A percentile compares a stretch with the other conserved stretches of the same genome.
These are phyloP conservation scores for Phytophthora syringae DNA, from an alignment of 352 stramenopile genomes.

Conservation along the genomic window DNA sequence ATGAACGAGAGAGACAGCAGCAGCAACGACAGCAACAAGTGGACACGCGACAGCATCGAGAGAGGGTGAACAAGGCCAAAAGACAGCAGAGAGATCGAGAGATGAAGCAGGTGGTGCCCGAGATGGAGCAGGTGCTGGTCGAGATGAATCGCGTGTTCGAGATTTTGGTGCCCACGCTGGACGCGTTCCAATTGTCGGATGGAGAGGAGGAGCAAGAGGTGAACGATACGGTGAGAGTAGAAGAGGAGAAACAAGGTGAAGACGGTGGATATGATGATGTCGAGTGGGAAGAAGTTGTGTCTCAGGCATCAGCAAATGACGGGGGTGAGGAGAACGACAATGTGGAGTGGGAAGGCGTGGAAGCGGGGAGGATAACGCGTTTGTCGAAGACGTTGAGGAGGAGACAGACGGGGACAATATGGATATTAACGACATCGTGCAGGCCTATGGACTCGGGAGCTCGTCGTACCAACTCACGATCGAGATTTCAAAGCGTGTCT, in stretches of 20 bases:
- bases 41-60: constrained; percentile 16
- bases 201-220: constrained; percentile 2
- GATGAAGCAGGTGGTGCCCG: constrained; percentile 54
- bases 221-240: neutral
- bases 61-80: constrained; percentile 35
- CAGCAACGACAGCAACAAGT: constrained; percentile 25
- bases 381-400: constrained; percentile 1
- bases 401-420: constrained; percentile 36
- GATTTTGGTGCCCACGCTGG: constrained; percentile 76
- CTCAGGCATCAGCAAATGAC: constrained; percentile 7
- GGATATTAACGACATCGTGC: constrained; percentile 84
- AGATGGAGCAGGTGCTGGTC: constrained; percentile 70
- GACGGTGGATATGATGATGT: constrained; percentile 10
- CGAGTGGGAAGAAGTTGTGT: constrained; percentile 36
- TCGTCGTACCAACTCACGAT: constrained; percentile 80
- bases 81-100: constrained; percentile 44
- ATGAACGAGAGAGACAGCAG: constrained; percentile 25
- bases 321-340: constrained; percentile 18
- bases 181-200: constrained; percentile 54
- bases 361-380: no score
- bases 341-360: no score
- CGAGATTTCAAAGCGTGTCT: constrained; percentile 62
- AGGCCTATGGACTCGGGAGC: constrained; percentile 77
- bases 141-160: constrained; percentile 83
- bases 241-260: neutral